Base-by-base conservation (phyloP, 352 stramenopile species). In the Globisporangium sylvaticum region DNA sequence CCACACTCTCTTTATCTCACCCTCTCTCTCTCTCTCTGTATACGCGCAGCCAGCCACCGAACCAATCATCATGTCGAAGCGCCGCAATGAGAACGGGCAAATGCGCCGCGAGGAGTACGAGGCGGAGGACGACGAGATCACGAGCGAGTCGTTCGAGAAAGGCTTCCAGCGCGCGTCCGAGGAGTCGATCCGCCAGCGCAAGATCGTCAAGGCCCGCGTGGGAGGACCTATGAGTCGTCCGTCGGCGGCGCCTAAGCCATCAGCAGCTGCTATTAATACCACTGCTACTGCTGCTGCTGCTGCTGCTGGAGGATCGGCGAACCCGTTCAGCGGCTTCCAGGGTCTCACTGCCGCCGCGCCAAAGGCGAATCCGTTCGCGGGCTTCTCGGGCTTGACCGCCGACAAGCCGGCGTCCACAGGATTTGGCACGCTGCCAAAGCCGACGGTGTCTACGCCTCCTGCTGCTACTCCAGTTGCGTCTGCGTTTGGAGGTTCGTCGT, bases 91-190 rank as follows among this genome's bases (percentile, higher is more conserved):
- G 71, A 90, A 91, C 66, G 84, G 81, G 8, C 88, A 96, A 74
- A 89, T 94, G 78, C 84, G 88, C 68, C 86, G 87, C 37, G 88
- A 96, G 68, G 86, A 96, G 42, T 94, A 90, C 75, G 88, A 94
- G 59, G 82, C 81, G 9, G 70, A 71, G 12, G 77, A 88, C 50
- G 73, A 77, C 53, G 58, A 73, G n/a, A 67, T 78, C 31, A 66
- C 64, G 44, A 67, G 69, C 44, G 73, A 84, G 62, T 79, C 79
- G 8, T 84, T 78, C 58, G 80, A 86, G 44, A 83, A 76, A 34
- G 83, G 88, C 44, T 92, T 94, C 71, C 68, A 85, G 56, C 83
- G 87, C 42, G 88, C 87, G n/a, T 80, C 79, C 22, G 81, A 94
- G 1, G 78, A 83, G 10, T 74, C 74, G 9, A 89, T 95, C 54